phyloP scores from a whole-genome alignment of 805 yeast species.

The Candida sanyiensis region DNA sequence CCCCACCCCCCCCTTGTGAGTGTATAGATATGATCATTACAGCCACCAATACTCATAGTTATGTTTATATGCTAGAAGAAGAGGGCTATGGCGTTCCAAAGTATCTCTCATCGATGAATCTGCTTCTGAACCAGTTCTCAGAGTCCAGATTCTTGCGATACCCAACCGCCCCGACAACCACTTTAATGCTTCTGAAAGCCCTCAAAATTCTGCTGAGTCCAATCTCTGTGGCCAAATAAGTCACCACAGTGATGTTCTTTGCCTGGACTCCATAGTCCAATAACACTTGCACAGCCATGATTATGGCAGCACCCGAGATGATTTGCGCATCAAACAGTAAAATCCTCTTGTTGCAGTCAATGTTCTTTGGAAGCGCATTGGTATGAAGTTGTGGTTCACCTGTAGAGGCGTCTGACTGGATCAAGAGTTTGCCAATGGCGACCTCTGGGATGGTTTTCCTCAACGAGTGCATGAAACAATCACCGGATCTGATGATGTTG shows the following conservation, averaged over 20 bases:
- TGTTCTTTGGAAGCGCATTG: conserved; percentile 56
- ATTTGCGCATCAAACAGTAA: conserved; percentile 82
- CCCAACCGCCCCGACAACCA: conserved; percentile 67
- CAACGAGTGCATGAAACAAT: conserved; percentile 78
- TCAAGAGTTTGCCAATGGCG: conserved; percentile 73
- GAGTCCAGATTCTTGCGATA: conserved; percentile 39
- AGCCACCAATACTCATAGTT: no score
- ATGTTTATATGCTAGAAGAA: no score
- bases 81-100: conserved; percentile 75
- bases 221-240: conserved; percentile 70
- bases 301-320: conserved; percentile 87
- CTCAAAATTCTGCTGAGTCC: conserved; percentile 68
- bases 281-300: conserved; percentile 88
- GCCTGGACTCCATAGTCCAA: conserved; percentile 70
- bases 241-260: conserved; percentile 58
- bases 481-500: conserved; percentile 85
- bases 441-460: conserved; percentile 74
- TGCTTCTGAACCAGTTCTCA: conserved; percentile 55
- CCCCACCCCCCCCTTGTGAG: background rate
- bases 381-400: conserved; percentile 94
- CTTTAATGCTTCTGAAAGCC: conserved; percentile 58
- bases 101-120: conserved; percentile 72
- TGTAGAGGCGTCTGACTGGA: conserved; percentile 81
- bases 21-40: no score
- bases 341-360: conserved; percentile 36